phyloP scores from a whole-genome alignment of 2,329 filamentous ascomycete species.

The Lachnellula cervina region DNA sequence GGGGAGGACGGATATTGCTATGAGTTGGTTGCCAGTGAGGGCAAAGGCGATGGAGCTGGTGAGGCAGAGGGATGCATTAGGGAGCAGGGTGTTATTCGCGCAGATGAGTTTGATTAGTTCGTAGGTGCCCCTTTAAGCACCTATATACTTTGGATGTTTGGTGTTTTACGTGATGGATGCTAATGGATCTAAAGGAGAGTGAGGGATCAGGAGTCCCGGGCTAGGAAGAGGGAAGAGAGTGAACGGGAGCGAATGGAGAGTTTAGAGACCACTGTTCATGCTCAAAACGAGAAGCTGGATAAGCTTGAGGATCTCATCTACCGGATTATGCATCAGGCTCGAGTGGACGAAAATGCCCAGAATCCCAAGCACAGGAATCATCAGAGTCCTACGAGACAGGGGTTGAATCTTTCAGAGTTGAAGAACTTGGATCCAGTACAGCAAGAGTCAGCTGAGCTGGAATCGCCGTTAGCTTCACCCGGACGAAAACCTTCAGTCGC shows the following conservation, averaged over 20 bases:
- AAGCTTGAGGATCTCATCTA: conserved; percentile 20
- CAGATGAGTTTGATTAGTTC: conserved; percentile 46
- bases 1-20: conserved; percentile 37
- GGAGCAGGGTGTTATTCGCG: conserved; percentile 42
- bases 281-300: conserved; percentile 25
- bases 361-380: not conserved
- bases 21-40: conserved; percentile 42
- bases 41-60: conserved; percentile 43
- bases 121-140: conserved; percentile 20
- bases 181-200: conserved; percentile 15
- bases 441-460: not conserved
- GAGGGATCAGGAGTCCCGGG: conserved; percentile 22
- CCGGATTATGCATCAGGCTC: conserved; percentile 17
- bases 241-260: conserved; percentile 18
- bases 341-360: not conserved
- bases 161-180: not conserved
- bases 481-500: not conserved
- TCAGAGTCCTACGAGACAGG: not conserved
- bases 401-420: too few species aligned
- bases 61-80: conserved; percentile 42
- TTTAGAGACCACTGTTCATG: conserved; percentile 17
- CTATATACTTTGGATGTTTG: not conserved
- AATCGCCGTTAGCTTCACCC: not conserved
- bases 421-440: not conserved
- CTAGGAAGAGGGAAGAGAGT: conserved; percentile 17